Evolutionary conservation across 208 protist genomes (phyloP).

Genomic region (Leishmania braziliensis): DNA sequence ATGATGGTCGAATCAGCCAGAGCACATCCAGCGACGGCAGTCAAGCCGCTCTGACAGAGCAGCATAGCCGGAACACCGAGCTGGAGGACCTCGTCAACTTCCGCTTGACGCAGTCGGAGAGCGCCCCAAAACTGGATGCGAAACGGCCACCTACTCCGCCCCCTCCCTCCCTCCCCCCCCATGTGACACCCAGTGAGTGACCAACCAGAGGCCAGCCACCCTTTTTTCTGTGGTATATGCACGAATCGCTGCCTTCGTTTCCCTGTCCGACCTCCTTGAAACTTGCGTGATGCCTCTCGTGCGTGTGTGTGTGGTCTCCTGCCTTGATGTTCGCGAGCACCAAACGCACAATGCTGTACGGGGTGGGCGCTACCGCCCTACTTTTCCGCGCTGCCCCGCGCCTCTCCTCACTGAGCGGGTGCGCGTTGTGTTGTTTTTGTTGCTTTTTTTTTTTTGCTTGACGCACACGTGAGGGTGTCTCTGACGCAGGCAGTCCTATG

Average conservation of each 20-base stretch:
- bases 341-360: too few species aligned
- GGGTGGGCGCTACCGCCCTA: too few species aligned
- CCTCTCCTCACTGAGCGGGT: too few species aligned
- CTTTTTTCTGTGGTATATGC: not conserved
- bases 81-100: not conserved
- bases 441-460: too few species aligned
- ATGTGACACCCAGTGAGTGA: not conserved
- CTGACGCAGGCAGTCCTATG: too few species aligned
- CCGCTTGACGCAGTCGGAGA: constrained; percentile 5
- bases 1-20: not conserved
- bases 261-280: not conserved
- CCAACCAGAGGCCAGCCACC: not conserved
- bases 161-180: not conserved
- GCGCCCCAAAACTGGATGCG: not conserved
- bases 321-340: not conserved
- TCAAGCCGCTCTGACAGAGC: not conserved
- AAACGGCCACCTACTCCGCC: not conserved
- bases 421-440: too few species aligned
- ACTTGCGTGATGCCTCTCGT: not conserved
- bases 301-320: not conserved
- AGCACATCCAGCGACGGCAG: not conserved
- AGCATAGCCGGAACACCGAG: constrained; percentile 7
- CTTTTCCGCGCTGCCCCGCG: too few species aligned
- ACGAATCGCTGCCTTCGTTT: not conserved
- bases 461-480: too few species aligned